Conservation (phyloP, 1,284 basidiomycete species). For the Pterulicium gracile region DNA sequence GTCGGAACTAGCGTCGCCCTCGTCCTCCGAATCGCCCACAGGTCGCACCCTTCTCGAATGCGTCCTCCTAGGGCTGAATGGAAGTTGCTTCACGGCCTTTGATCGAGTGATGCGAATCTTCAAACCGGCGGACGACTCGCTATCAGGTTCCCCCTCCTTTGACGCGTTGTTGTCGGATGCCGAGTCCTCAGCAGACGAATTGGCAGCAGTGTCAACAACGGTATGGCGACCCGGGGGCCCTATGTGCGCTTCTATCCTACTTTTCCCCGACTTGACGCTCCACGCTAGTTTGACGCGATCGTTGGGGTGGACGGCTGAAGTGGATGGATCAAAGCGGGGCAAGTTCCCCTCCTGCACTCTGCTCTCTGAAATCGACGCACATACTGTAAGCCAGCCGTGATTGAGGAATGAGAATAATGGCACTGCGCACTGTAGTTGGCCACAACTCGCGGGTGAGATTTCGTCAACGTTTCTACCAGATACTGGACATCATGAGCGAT, state of each 20-base stretch:
- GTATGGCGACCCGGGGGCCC: conserved; percentile 19
- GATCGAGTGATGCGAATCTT: conserved; percentile 16
- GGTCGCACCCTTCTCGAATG: conserved; percentile 25
- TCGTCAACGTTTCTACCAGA: conserved; percentile 24
- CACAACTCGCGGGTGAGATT: conserved; percentile 34
- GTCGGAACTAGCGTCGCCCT: conserved; percentile 7
- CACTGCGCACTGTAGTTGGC: conserved; percentile 42
- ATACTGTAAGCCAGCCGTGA: not conserved
- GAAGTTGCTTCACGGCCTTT: conserved; percentile 25
- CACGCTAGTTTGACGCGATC: conserved; percentile 36
- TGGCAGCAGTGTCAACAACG: conserved; percentile 6
- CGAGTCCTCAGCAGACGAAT: no score
- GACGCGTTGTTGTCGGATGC: not conserved
- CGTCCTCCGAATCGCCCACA: conserved; percentile 29
- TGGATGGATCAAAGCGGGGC: conserved; percentile 49
- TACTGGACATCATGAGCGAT: no score
- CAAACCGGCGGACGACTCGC: conserved; percentile 4
- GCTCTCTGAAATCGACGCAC: conserved; percentile 22
- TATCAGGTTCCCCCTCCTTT: conserved; percentile 12
- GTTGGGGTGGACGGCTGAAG: conserved; percentile 44
- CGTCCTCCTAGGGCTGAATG: conserved; percentile 56
- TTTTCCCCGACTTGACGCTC: conserved; percentile 23
- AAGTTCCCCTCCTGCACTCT: conserved; percentile 31
- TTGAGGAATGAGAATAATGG: conserved; percentile 3
- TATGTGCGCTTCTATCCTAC: conserved; percentile 1